Conservation (phyloP, 768 basidiomycete genomes). For the Lanmaoa pseudosensibilis region DNA sequence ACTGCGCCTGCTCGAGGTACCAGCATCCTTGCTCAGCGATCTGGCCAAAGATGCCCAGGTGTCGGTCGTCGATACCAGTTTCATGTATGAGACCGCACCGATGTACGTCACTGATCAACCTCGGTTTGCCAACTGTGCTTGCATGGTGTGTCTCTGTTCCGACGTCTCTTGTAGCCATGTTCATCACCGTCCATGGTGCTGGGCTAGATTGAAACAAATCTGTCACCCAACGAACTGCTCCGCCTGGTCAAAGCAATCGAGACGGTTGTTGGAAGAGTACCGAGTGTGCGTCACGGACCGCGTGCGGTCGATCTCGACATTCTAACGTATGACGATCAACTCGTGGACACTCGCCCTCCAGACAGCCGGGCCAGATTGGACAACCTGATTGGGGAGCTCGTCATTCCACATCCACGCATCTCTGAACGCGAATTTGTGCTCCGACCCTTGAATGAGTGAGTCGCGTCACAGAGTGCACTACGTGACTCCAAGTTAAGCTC, state of each 20-base stretch:
- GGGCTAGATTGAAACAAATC: slow-evolving; percentile 68
- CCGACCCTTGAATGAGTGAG: slow-evolving; percentile 82
- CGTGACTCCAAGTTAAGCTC: background rate
- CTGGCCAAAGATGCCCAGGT: slow-evolving; percentile 30
- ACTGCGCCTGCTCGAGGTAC: slow-evolving; percentile 65
- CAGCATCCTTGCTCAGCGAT: slow-evolving; percentile 31
- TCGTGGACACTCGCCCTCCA: slow-evolving; percentile 26
- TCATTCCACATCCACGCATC: slow-evolving; percentile 82
- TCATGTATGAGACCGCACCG: slow-evolving; percentile 90
- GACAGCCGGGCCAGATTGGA: slow-evolving; percentile 47
- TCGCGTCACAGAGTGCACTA: background rate
- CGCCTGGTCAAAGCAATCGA: slow-evolving; percentile 74
- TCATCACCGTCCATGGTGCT: background rate
- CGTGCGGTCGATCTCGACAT: slow-evolving; percentile 91
- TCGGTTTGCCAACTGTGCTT: slow-evolving; percentile 87
- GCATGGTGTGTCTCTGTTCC: slow-evolving; percentile 59
- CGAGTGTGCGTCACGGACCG: slow-evolving; percentile 81
- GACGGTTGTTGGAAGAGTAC: slow-evolving; percentile 69
- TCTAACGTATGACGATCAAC: slow-evolving; percentile 50
- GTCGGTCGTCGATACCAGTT: slow-evolving; percentile 73
- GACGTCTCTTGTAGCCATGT: background rate
- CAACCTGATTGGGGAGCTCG: slow-evolving; percentile 63
- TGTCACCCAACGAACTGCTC: slow-evolving; percentile 61
- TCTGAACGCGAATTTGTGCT: slow-evolving; percentile 91
- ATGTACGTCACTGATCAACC: slow-evolving; percentile 97